Evolutionary conservation across 306 rosid species (phyloP).

Genomic region (Leucaena leucocephala): DNA sequence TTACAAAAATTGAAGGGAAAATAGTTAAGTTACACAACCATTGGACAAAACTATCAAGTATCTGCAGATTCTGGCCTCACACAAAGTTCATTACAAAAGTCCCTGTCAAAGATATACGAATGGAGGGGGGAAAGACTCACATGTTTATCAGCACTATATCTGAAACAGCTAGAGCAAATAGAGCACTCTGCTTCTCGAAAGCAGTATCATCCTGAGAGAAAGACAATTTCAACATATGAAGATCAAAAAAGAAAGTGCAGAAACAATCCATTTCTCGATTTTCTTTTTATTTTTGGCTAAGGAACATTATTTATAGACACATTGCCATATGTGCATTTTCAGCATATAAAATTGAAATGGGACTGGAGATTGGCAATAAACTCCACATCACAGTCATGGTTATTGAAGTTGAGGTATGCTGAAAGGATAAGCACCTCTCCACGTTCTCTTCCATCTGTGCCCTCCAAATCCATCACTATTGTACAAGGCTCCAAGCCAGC

Average conservation of each 20-base stretch:
- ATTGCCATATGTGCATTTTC: conserved; percentile 1
- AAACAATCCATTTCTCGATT: conserved; percentile 9
- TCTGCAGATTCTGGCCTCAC: neutral
- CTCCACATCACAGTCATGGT: conserved; percentile 3
- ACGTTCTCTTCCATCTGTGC: conserved; percentile 96
- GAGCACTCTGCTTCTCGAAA: conserved; percentile 96
- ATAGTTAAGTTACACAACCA: conserved; percentile 30
- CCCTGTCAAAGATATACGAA: neutral
- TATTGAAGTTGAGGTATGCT: conserved; percentile 19
- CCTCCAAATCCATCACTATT: conserved; percentile 95
- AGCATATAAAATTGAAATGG: conserved; percentile 24
- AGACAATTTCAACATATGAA: conserved; percentile 35
- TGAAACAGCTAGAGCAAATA: conserved; percentile 91
- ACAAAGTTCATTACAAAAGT: neutral
- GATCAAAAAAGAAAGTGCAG: conserved; percentile 4
- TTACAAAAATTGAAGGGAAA: conserved; percentile 20
- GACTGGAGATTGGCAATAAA: conserved; percentile 10
- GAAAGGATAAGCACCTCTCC: conserved; percentile 72
- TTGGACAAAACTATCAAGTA: conserved; percentile 16
- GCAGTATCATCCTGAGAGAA: conserved; percentile 81
- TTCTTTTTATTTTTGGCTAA: neutral
- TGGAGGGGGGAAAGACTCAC: conserved; percentile 47
- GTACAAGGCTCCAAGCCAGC: conserved; percentile 90
- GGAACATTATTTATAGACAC: neutral
- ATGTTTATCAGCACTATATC: conserved; percentile 94